Evolutionary conservation across 345 rosid species (phyloP), one percentile per base, ranked within the genome.

Genomic region (Sapria himalayana): DNA sequence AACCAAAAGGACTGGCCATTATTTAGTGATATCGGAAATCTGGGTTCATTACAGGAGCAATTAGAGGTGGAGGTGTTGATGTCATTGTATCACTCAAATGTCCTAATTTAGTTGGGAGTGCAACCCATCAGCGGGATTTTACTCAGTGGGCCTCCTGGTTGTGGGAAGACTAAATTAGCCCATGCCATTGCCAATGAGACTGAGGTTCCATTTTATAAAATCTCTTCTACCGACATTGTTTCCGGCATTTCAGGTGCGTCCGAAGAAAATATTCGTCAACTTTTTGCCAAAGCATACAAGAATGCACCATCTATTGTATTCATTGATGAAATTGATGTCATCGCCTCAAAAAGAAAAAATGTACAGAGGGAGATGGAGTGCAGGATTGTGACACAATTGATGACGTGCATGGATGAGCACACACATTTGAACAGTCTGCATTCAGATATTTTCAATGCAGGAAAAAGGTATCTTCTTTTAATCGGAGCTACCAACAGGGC

Each of bases 401-500:
- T 82, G 86, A 74, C 86, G 49, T 76, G 98, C 59, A 82, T 89
- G 98, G 98, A 89, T 59, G 77, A 74, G 15, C 71, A 49, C 65
- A 66, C 25, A 58, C 57, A 41, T 61, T 58, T 23, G 8, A 55
- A 47, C 15, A 40, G 25, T 37, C 51, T 57, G 8, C 54, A 47
- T 15, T 43, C 29, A 4, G 69, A 54, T 29, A 53, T 12, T 29
- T 19, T 69, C 41, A 67, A 61, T 50, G 40, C 63, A 24, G 55
- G 33, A 21, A 46, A 64, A 25, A 66, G 86, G 2, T 61, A 58
- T 63, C 93, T 89, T 61, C 85, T 89, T 27, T 93, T 89, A 33
- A 79, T 89, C 58, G 95, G 84, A 22, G 93, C 98, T 51, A 89
- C 98, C 25, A 89, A 82, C 51, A 74, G 94, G 55, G 93, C 94